These are phyloP conservation scores for Leishmania major DNA, from an alignment of 208 protist species.

Conservation along the genomic window DNA sequence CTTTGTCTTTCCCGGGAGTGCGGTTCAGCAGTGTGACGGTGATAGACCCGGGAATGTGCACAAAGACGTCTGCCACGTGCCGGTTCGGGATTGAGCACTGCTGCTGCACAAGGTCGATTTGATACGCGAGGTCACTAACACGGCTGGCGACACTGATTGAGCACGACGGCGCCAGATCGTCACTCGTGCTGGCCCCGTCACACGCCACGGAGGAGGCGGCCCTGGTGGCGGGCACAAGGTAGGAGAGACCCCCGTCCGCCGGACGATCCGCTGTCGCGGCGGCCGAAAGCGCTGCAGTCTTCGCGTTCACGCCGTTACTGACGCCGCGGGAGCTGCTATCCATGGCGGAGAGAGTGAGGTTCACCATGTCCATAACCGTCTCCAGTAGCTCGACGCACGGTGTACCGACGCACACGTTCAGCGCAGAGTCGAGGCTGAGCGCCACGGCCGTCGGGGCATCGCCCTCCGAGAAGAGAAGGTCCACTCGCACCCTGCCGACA, in stretches of 20 bases:
- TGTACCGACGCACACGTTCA: constrained; percentile 67
- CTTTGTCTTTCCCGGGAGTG: constrained; percentile 31
- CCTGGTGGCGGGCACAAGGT: not conserved
- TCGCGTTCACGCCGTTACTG: constrained; percentile 1
- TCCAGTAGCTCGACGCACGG: constrained; percentile 81
- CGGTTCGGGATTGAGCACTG: constrained; percentile 42
- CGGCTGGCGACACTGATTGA: not conserved
- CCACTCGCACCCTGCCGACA: constrained; percentile 38
- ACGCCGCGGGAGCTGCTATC: constrained; percentile 9
- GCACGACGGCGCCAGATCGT: not conserved
- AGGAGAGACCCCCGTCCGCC: not conserved
- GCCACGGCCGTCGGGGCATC: constrained; percentile 40
- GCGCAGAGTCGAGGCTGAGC: constrained; percentile 39
- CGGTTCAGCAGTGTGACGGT: constrained; percentile 71
- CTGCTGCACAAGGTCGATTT: constrained; percentile 34
- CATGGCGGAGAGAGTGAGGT: constrained; percentile 53
- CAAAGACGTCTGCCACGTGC: constrained; percentile 60
- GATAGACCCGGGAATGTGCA: constrained; percentile 55
- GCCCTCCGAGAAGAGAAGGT: constrained; percentile 39
- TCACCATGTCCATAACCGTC: constrained; percentile 77
- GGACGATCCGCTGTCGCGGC: not conserved
- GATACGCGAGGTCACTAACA: constrained; percentile 29
- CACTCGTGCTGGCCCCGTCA: not conserved
- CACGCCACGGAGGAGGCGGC: not conserved
- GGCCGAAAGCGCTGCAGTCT: not conserved